Conservation (phyloP, 495 filamentous ascomycete genomes). For the Aspergillus kassunensis region DNA sequence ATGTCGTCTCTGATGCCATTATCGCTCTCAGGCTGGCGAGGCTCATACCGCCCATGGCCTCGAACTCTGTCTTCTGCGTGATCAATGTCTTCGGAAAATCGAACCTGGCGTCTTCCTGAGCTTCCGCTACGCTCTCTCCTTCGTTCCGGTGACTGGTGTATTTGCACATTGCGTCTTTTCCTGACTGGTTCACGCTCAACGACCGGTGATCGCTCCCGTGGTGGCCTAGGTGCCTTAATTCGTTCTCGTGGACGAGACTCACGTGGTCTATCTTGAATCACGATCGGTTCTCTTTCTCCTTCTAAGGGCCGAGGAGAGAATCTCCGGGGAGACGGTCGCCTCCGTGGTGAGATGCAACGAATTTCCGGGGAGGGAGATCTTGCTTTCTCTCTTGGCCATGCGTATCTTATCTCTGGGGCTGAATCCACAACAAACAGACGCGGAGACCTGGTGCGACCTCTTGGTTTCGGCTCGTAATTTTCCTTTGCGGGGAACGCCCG, state of each 20-base stretch:
- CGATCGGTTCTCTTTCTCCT: neutral
- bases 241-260: constrained; percentile 1
- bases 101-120: constrained; percentile 11
- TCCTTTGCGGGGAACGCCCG: neutral
- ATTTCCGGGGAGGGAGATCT: constrained; percentile 6
- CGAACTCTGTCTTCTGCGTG: constrained; percentile 5
- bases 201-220: constrained; percentile 21
- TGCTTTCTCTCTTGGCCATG: neutral
- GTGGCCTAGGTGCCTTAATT: constrained; percentile 6
- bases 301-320: neutral
- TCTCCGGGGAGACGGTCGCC: neutral
- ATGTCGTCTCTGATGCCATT: neutral
- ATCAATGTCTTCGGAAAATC: constrained; percentile 15
- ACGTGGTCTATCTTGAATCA: neutral
- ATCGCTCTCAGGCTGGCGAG: neutral
- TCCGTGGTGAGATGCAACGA: constrained; percentile 9
- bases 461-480: neutral
- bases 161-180: constrained; percentile 10
- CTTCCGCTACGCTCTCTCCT: constrained; percentile 5
- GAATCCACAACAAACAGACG: constrained; percentile 17
- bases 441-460: constrained; percentile 8
- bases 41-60: neutral
- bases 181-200: constrained; percentile 19
- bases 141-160: constrained; percentile 13
- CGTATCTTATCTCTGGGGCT: neutral